These are phyloP conservation scores for Scytalidium sp. DNA, from an alignment of 2,329 filamentous ascomycete genomes.

Conservation along the genomic window DNA sequence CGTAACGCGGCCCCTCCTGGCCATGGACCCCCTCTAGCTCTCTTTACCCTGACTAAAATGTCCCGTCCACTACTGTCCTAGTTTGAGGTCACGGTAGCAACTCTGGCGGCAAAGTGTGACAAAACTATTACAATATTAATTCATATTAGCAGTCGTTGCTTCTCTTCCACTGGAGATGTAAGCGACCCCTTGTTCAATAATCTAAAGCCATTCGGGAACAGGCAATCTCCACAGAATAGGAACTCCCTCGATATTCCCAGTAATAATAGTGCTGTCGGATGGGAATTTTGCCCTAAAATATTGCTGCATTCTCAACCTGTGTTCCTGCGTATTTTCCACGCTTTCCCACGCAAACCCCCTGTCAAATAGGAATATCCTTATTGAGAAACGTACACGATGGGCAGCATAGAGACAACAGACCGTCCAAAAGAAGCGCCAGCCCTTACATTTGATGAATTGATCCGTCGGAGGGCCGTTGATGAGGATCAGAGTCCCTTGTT, in stretches of 20 bases:
- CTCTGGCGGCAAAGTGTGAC: no score
- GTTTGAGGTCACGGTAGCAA: no score
- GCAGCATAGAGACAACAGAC: background rate
- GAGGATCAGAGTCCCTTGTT: slow-evolving; percentile 14
- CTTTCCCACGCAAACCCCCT: background rate
- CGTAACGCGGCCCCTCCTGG: no score
- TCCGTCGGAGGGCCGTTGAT: slow-evolving; percentile 13
- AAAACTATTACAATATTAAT: no score
- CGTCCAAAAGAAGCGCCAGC: slow-evolving; percentile 3
- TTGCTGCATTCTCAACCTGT: background rate
- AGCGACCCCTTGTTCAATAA: background rate
- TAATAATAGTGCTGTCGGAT: no score
- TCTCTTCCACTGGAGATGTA: no score
- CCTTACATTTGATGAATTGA: slow-evolving; percentile 14
- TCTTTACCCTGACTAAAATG: no score
- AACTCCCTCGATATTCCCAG: background rate
- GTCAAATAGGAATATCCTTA: no score
- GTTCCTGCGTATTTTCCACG: background rate
- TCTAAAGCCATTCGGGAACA: background rate
- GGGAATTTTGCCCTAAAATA: background rate
- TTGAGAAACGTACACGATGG: background rate
- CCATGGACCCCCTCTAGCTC: no score
- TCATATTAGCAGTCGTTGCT: no score
- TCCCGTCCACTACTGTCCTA: no score
- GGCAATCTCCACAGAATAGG: background rate